These are phyloP conservation scores for Calcarisporium arbuscula DNA, from an alignment of 2,329 filamentous ascomycete species.

Conservation along the genomic window DNA sequence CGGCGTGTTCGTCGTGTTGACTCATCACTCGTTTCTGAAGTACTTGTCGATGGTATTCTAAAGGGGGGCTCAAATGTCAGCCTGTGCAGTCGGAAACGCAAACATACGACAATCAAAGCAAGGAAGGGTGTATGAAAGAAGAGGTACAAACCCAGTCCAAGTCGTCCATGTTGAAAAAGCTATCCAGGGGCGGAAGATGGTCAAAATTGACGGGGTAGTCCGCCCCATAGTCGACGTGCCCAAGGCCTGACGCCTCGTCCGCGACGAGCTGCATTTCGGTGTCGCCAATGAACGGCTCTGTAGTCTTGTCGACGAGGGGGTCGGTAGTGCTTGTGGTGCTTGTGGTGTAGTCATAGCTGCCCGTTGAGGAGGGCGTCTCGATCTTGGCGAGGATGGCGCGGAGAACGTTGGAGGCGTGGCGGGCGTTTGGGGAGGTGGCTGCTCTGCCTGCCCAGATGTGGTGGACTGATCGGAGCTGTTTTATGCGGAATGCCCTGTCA, in stretches of 20 bases:
- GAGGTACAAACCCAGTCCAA: slow-evolving; percentile 36
- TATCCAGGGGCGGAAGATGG: slow-evolving; percentile 29
- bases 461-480: slow-evolving; percentile 32
- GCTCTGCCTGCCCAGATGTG: slow-evolving; percentile 36
- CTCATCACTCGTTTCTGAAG: no score
- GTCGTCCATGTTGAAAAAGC: slow-evolving; percentile 25
- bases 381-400: slow-evolving; percentile 35
- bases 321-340: neutral
- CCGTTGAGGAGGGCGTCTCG: slow-evolving; percentile 12
- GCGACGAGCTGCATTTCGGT: slow-evolving; percentile 7
- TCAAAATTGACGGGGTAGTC: slow-evolving; percentile 19
- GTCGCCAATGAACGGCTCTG: slow-evolving; percentile 3
- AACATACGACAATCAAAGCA: no score
- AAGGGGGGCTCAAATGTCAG: no score
- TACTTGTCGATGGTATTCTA: no score
- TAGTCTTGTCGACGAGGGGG: neutral
- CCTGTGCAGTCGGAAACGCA: no score
- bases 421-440: slow-evolving; percentile 32
- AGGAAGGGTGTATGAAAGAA: no score
- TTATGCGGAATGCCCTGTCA: slow-evolving; percentile 27
- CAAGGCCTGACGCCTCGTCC: slow-evolving; percentile 6
- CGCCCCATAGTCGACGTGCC: no score
- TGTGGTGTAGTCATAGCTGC: neutral
- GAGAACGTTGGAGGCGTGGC: slow-evolving; percentile 35
- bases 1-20: no score